Base-by-base conservation (phyloP, 805 yeast genomes). In the Schwanniomyces yamadae region DNA sequence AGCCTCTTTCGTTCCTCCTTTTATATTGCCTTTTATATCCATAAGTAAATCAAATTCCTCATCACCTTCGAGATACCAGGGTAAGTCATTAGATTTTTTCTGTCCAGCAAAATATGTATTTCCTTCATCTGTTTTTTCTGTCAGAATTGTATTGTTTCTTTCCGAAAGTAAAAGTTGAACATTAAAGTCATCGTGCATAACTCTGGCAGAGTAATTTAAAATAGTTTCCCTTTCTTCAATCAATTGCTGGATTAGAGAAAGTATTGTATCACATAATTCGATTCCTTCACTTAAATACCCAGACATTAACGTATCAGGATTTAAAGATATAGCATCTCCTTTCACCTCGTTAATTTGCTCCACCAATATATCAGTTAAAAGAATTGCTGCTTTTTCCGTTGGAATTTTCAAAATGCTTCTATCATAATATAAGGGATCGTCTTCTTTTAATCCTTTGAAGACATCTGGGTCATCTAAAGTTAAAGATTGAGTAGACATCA, bases 1-100 rank as follows among this genome's bases (percentile, higher is more conserved):
- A 0, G 95, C 95, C 28, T 75, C 80, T 29, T 78, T 73, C 0
- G 95, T 77, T 4, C 96, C 97, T 34, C 96, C 97, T 55, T 82
- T 84, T 23, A 89, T 73, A 35, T 71, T 71, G 2, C 90, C 93
- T 40, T 78, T 77, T 20, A 78, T 63, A 44, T 87, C 93, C 48
- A 78, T 80, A 17, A 68, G 49, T 28, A 58, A 61, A 40, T 75
- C 78, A 44, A 57, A 71, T 41, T 78, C 86, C 34, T 77, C 80
- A 45, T 82, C 89, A 4, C 82, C 75, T 37, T 78, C 82, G 49
- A 84, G 61, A 49, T 68, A 84, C 93, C 93, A 85, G 3, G 89
- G 88, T 2, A 68, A 57, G 41, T 77, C 77, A 16, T 51, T 63
- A 12, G 50, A 56, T 34, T 54, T 55, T 37, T 59, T 61, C 30